Conservation (phyloP, 768 basidiomycete genomes). For the Hortiboletus campestris region DNA sequence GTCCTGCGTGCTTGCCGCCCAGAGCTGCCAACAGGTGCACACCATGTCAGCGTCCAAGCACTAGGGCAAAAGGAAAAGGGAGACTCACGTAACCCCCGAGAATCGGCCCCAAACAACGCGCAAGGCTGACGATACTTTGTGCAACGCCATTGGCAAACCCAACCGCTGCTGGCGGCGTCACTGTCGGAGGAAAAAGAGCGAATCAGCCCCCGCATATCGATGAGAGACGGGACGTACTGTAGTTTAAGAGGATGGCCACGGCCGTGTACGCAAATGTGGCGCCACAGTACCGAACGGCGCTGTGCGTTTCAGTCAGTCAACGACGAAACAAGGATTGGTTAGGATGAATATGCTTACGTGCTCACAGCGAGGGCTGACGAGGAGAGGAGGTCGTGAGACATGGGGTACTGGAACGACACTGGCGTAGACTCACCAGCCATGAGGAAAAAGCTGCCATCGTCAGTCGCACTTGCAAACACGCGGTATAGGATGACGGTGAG, state of each 20-base stretch:
- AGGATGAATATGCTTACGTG: conserved; percentile 56
- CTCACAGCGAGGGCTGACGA: conserved; percentile 64
- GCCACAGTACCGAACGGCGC: conserved; percentile 85
- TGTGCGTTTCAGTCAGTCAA: conserved; percentile 29
- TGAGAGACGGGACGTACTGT: conserved; percentile 49
- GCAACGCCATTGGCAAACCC: conserved; percentile 95
- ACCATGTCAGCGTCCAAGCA: neutral
- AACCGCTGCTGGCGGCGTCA: conserved; percentile 87
- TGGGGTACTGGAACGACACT: neutral
- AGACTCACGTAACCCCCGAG: conserved; percentile 71
- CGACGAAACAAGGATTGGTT: neutral
- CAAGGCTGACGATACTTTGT: conserved; percentile 92
- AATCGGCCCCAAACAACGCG: conserved; percentile 86
- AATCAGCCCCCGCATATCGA: neutral
- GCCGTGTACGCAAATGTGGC: conserved; percentile 89
- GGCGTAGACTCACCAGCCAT: conserved; percentile 64
- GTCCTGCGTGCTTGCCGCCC: conserved; percentile 69
- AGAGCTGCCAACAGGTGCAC: conserved; percentile 46
- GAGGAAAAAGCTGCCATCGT: conserved; percentile 72
- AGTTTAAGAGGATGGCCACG: conserved; percentile 83
- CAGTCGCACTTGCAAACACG: conserved; percentile 62
- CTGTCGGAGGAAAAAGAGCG: conserved; percentile 35
- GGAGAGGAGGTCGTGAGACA: conserved; percentile 4
- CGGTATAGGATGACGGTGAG: conserved; percentile 75
- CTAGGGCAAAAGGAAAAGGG: neutral